Evolutionary conservation across 805 yeast genomes (phyloP), one percentile per base, ranked within the genome.

Genomic region (Scheffersomyces lignosus): DNA sequence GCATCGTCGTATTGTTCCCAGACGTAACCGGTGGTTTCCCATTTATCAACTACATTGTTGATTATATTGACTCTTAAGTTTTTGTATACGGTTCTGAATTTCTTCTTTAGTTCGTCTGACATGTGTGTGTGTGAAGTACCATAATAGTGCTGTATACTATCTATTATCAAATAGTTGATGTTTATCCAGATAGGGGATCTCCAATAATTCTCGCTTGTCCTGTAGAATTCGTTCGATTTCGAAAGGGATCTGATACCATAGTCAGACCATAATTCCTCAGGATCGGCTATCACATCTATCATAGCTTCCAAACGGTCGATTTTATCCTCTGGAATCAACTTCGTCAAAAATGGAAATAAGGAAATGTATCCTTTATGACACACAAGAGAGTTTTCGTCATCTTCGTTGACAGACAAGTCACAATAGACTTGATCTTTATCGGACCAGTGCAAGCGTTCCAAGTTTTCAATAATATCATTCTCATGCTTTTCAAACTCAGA

Each of bases 121-220:
- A 61, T 51, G 26, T 43, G 38, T 1, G 31, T n/a, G 4, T 58
- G 64, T 2, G 72, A 52, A 5, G 47, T 48, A 4, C 42, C 46
- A 27, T 58, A 49, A 52, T 90, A 91, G 56, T 78, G 64, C 22
- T 67, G 58, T 43, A 93, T 66, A 4, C 86, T 75, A 36, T 88
- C 93, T 29, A 93, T 66, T 4, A 82, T 70, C 59, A 93, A 65
- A 54, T 88, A 91, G 65, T 93, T 93, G 53, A 93, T 85, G 58
- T 89, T 86, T 49, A 89, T 70, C 98, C 98, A 93, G 18, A 93
- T 73, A 14, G 95, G 87, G 1, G 96, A 93, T 45, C 96, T 77
- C 99, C 99, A 93, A 65, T 93, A 93, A 60, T 91, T 82, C 54
- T 93, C 99, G 5, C 75, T 91, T 0, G 81, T 77, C 37, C 84